Evolutionary conservation across 208 protist genomes (phyloP).

Genomic region (Phytomonas serpens): DNA sequence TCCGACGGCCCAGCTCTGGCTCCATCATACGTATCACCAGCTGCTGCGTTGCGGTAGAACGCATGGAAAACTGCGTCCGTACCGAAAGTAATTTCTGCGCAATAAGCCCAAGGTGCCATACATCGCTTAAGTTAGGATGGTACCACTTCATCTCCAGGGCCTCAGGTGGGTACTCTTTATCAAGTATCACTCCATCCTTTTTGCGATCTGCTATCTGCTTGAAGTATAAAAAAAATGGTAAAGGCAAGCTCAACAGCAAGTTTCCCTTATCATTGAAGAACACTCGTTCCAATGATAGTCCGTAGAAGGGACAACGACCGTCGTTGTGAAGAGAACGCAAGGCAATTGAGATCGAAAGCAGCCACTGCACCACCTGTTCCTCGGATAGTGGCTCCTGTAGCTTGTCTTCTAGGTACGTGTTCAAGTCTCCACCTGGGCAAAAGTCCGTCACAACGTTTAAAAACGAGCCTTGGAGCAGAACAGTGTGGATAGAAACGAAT

Average conservation of each 20-base stretch:
- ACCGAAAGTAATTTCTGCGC: constrained; percentile 38
- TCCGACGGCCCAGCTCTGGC: constrained; percentile 20
- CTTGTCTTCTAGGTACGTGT: constrained; percentile 51
- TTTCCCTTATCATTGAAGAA: constrained; percentile 27
- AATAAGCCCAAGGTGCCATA: constrained; percentile 66
- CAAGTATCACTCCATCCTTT: constrained; percentile 29
- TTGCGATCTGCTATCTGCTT: constrained; percentile 37
- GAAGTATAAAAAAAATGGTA: constrained; percentile 51
- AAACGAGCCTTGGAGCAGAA: constrained; percentile 54
- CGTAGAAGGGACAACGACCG: constrained; percentile 36
- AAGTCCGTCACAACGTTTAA: constrained; percentile 63
- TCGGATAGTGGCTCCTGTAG: constrained; percentile 27
- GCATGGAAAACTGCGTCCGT: constrained; percentile 24
- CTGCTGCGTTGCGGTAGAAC: constrained; percentile 28
- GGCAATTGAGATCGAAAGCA: constrained; percentile 36
- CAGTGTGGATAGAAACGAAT: constrained; percentile 44
- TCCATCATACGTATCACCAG: constrained; percentile 54
- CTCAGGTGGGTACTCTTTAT: constrained; percentile 71
- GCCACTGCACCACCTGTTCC: constrained; percentile 34
- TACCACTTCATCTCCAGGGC: constrained; percentile 31
- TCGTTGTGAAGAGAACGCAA: constrained; percentile 34
- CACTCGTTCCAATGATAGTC: constrained; percentile 45
- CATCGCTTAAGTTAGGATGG: constrained; percentile 44
- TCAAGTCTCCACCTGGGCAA: constrained; percentile 40
- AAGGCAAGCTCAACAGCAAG: constrained; percentile 46